phyloP scores from a whole-genome alignment of 2,329 filamentous ascomycete genomes.

The Diaporthe sp. region DNA sequence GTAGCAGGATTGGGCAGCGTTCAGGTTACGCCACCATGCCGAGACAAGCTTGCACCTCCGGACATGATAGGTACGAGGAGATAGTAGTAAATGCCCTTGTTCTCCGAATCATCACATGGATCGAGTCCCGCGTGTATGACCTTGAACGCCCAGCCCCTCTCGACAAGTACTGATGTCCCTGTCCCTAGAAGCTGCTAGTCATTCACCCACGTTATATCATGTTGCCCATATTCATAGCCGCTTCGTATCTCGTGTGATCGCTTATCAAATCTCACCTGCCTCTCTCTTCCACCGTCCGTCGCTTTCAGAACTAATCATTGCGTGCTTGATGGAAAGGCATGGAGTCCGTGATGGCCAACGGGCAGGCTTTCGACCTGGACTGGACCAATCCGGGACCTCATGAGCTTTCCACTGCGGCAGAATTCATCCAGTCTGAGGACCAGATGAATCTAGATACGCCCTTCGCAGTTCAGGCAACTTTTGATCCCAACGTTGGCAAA shows the following conservation, averaged over 20 bases:
- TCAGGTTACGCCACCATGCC: not conserved
- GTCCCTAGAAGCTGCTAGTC: too few species aligned
- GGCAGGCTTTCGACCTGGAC: constrained; percentile 6
- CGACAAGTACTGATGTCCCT: too few species aligned
- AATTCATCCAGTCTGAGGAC: constrained; percentile 17
- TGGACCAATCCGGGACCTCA: constrained; percentile 10
- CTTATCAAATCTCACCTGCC: not conserved
- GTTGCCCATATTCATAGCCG: not conserved
- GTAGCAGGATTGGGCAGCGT: not conserved
- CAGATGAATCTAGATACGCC: not conserved
- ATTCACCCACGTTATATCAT: not conserved
- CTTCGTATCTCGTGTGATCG: not conserved
- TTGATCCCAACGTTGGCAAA: not conserved
- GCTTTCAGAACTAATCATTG: not conserved
- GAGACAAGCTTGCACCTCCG: not conserved
- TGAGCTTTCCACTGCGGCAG: constrained; percentile 1
- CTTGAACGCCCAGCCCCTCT: not conserved
- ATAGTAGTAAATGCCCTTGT: not conserved
- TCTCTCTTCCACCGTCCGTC: not conserved
- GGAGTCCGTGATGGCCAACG: not conserved
- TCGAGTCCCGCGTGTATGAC: not conserved
- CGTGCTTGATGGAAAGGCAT: not conserved
- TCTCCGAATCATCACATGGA: not conserved
- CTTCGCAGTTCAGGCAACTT: not conserved
- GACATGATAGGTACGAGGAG: not conserved